These are phyloP conservation scores for Blumeria graminis DNA, from an alignment of 2,329 filamentous ascomycete genomes.

Conservation along the genomic window DNA sequence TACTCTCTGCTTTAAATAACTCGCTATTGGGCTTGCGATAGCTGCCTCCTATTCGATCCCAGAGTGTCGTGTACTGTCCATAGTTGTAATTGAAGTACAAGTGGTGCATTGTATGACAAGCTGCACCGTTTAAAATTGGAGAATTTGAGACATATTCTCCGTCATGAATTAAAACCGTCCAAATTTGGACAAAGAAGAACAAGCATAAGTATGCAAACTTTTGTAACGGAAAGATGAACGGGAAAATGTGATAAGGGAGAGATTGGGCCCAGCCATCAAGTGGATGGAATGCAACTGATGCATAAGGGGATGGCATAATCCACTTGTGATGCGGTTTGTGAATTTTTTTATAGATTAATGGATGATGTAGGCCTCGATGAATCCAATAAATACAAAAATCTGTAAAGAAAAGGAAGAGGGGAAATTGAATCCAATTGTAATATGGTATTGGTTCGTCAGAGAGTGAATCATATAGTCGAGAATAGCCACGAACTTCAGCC, in stretches of 20 bases:
- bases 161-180: slow-evolving; percentile 91
- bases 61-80: slow-evolving; percentile 79
- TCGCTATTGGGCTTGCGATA: slow-evolving; percentile 71
- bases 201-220: slow-evolving; percentile 70
- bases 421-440: slow-evolving; percentile 69
- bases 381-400: slow-evolving; percentile 84
- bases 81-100: slow-evolving; percentile 80
- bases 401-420: slow-evolving; percentile 69
- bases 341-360: slow-evolving; percentile 56
- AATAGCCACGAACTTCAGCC: slow-evolving; percentile 59
- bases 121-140: slow-evolving; percentile 80
- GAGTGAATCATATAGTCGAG: slow-evolving; percentile 65
- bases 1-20: slow-evolving; percentile 62
- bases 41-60: slow-evolving; percentile 69
- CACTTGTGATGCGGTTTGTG: slow-evolving; percentile 99
- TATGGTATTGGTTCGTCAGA: slow-evolving; percentile 49
- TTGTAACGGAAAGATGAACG: slow-evolving; percentile 77
- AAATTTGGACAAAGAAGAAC: slow-evolving; percentile 86
- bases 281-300: slow-evolving; percentile 85
- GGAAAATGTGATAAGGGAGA: slow-evolving; percentile 79
- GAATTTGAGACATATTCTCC: slow-evolving; percentile 84
- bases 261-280: slow-evolving; percentile 77
- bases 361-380: slow-evolving; percentile 66
- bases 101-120: slow-evolving; percentile 85
- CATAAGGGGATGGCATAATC: slow-evolving; percentile 94